Percentiles rank a stretch among this genome's conserved stretches.
Evolutionary conservation across 495 filamentous ascomycete species (phyloP).

Genomic region (Talaromyces nanjingensis): DNA sequence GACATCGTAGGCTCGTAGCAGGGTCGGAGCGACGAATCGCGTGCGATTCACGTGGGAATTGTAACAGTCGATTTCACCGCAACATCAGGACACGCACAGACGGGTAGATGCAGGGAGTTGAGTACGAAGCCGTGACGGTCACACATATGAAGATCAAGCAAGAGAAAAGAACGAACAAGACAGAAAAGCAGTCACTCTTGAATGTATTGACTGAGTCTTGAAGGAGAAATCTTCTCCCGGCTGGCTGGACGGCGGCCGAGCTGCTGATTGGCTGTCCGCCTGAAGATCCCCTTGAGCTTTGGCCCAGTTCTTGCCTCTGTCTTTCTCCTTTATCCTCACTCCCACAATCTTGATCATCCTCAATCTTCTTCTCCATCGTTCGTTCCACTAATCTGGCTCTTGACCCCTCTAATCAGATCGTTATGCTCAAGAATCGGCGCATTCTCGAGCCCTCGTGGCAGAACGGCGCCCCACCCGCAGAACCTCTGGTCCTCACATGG

Average conservation of each 20-base stretch:
- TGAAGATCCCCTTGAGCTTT: not conserved
- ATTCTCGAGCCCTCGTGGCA: not conserved
- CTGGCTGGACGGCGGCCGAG: not conserved
- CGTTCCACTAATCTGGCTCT: not conserved
- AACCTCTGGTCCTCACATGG: not conserved
- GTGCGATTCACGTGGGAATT: not conserved
- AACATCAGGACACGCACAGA: not conserved
- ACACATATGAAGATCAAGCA: not conserved
- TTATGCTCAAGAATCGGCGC: not conserved
- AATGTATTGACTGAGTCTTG: not conserved
- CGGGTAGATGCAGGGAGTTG: not conserved
- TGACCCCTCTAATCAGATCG: not conserved
- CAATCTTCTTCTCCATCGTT: not conserved
- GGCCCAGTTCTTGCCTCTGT: not conserved
- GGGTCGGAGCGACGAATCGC: not conserved
- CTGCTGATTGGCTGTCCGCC: slow-evolving; percentile 1
- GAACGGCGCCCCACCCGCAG: not conserved
- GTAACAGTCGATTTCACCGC: not conserved
- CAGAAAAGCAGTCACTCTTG: not conserved
- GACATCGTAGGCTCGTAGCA: not conserved
- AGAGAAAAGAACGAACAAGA: not conserved
- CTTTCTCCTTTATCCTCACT: not conserved
- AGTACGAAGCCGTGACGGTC: not conserved
- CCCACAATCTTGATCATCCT: not conserved
- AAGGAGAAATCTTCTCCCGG: not conserved